Evolutionary conservation across 768 basidiomycete genomes (phyloP).

Genomic region (Pleurotus salmoneostramineus): DNA sequence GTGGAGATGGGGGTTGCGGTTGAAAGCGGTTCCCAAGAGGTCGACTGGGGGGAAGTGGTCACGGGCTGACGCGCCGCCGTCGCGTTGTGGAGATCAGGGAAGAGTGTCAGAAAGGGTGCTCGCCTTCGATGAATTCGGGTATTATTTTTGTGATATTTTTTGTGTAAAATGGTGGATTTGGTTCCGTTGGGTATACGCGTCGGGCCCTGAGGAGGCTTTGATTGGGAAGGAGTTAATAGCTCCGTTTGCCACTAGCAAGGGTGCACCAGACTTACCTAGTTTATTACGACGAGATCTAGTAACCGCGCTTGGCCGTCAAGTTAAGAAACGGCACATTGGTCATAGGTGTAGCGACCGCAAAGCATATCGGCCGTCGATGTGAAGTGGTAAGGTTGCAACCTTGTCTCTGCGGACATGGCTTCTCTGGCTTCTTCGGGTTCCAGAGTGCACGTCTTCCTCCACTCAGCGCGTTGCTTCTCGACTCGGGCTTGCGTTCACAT

Average conservation of each 20-base stretch:
- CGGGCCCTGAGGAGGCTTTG: slow-evolving; percentile 4
- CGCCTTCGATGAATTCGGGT: not conserved
- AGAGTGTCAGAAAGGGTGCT: slow-evolving; percentile 4
- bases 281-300: not conserved
- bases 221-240: slow-evolving; percentile 5
- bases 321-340: not conserved
- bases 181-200: slow-evolving; percentile 7
- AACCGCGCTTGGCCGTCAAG: not conserved
- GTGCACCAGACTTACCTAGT: slow-evolving; percentile 2
- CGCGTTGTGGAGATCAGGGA: slow-evolving; percentile 8
- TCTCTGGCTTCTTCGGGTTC: slow-evolving; percentile 1
- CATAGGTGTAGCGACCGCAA: not conserved
- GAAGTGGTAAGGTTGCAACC: slow-evolving; percentile 2
- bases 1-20: not conserved
- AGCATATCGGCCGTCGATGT: not conserved
- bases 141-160: not conserved
- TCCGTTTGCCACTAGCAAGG: slow-evolving; percentile 5
- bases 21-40: not conserved
- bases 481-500: slow-evolving; percentile 4
- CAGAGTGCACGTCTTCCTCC: not conserved
- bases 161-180: not conserved
- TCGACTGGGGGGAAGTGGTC: slow-evolving; percentile 2
- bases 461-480: not conserved
- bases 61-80: slow-evolving; percentile 7
- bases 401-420: not conserved